Conservation (phyloP, 495 filamentous ascomycete genomes). For the Lasiosphaeria ovina region DNA sequence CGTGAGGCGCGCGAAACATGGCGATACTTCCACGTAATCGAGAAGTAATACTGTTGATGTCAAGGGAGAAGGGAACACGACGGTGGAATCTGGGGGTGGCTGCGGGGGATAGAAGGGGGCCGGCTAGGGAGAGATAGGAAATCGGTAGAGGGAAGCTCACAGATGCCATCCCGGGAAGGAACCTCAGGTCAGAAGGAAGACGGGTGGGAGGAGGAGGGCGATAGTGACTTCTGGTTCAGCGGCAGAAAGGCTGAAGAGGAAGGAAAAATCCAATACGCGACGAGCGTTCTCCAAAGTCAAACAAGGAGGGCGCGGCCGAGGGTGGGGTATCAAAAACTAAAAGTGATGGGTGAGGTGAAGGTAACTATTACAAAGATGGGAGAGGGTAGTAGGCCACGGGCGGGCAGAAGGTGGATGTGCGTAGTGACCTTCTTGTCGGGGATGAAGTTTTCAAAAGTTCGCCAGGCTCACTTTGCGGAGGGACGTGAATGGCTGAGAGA, state of each 20-base stretch:
- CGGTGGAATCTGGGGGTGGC: background rate
- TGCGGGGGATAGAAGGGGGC: background rate
- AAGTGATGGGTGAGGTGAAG: slow-evolving; percentile 10
- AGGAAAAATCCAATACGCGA: slow-evolving; percentile 23
- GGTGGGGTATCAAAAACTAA: slow-evolving; percentile 25
- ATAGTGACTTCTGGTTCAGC: slow-evolving; percentile 8
- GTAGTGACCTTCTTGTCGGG: slow-evolving; percentile 9
- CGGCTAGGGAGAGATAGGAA: background rate
- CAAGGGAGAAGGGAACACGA: background rate
- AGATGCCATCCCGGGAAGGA: slow-evolving; percentile 32
- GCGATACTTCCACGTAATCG: slow-evolving; percentile 1
- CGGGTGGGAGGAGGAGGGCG: slow-evolving; percentile 3
- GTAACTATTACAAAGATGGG: slow-evolving; percentile 14
- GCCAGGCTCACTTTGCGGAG: slow-evolving; percentile 9
- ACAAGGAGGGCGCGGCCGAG: slow-evolving; percentile 15
- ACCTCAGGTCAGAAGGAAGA: slow-evolving; percentile 4
- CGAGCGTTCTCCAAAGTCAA: slow-evolving; percentile 14
- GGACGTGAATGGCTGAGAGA: slow-evolving; percentile 19
- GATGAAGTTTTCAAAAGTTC: slow-evolving; percentile 19
- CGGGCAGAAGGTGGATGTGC: slow-evolving; percentile 6
- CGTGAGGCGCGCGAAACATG: background rate
- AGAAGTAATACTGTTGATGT: background rate
- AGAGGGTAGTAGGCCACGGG: slow-evolving; percentile 2
- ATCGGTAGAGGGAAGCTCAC: slow-evolving; percentile 20
- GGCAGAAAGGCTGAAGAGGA: slow-evolving; percentile 17